These are phyloP conservation scores for Xylariales sp. DNA, from an alignment of 2,329 filamentous ascomycete genomes.

Conservation along the genomic window DNA sequence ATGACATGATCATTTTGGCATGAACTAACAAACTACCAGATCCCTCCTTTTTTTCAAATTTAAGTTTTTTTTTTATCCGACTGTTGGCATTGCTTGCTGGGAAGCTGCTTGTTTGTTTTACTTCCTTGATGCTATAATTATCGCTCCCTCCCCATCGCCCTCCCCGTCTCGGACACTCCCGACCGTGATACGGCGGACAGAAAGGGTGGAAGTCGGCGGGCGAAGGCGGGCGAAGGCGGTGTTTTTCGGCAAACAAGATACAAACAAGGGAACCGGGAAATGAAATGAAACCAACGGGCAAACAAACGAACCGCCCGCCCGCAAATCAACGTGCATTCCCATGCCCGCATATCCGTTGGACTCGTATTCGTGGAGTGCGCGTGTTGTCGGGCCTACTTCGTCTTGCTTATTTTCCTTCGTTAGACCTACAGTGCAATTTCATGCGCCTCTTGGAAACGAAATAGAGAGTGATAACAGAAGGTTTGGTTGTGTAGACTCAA, in stretches of 20 bases:
- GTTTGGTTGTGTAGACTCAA: too few relatives aligned
- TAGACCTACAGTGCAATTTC: neutral
- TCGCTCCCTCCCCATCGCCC: neutral
- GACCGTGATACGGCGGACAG: slow-evolving; percentile 3
- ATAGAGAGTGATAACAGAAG: neutral
- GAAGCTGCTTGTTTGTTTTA: neutral
- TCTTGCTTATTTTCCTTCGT: slow-evolving; percentile 19
- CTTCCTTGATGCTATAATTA: slow-evolving; percentile 31
- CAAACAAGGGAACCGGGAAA: neutral
- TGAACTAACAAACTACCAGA: neutral
- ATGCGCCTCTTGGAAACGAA: neutral
- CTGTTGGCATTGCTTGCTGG: slow-evolving; percentile 7
- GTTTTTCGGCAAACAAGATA: slow-evolving; percentile 8
- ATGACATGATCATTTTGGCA: slow-evolving; percentile 15
- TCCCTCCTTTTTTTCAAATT: neutral
- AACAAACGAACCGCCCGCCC: neutral
- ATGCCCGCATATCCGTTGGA: slow-evolving; percentile 9
- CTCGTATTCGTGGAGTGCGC: slow-evolving; percentile 5
- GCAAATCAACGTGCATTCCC: neutral
- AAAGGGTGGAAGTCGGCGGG: slow-evolving; percentile 21
- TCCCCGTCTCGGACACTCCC: slow-evolving; percentile 8
- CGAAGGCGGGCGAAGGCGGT: slow-evolving; percentile 23
- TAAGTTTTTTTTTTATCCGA: neutral
- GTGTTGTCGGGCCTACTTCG: slow-evolving; percentile 4
- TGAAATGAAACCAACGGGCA: slow-evolving; percentile 25